Base-by-base conservation (phyloP, 2,329 filamentous ascomycete species). In the Claviceps pazoutovae region DNA sequence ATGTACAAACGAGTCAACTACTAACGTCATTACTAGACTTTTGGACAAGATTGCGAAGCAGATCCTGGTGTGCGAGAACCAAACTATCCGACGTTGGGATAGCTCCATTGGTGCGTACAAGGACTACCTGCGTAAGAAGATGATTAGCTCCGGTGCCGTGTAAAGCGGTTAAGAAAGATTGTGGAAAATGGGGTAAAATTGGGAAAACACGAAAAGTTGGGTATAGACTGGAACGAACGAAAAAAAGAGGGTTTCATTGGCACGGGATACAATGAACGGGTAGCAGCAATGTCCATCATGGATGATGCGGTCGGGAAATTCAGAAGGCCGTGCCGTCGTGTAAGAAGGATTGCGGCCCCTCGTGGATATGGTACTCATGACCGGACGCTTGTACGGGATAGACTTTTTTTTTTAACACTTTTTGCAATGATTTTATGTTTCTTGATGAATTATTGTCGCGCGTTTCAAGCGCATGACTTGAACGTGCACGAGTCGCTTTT, bases 41-140 rank as follows among this genome's bases (percentile, higher is more conserved):
- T 83, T 98, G 59, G 93, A 98, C 81, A 96, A 95, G 79, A 97
- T 98, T 69, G 93, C 93, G 62, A 98, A 98, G 80, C 88, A 98
- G 71, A 98, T 98, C 71, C 83, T 98, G 74, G 93, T 98, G 52
- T 98, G 94, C 72, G 93, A 98, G 75, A 89, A 98, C 82, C 89
- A 90, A 79, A 90, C 89, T 14, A 89, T 97, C 61, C 83, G 79
- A 62, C 73, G 81, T 63, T 98, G 93, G 93, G 83, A 91, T 57
- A 91, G 91, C 62, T 74, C 72, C 58, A 98, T 98, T 64, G 84
- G 84, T 61, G 83, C 89, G 55, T 98, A 98, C 87, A 98, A 98
- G 87, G 87, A 94, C 74, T 82, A 96, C 73, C 80, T 98, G 64
- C 84, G 91, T 68, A 97, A 97, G 84, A 97, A 97, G 88, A 98